Conservation (phyloP, 2,329 filamentous ascomycete species). For the Colletotrichum cuscutae region DNA sequence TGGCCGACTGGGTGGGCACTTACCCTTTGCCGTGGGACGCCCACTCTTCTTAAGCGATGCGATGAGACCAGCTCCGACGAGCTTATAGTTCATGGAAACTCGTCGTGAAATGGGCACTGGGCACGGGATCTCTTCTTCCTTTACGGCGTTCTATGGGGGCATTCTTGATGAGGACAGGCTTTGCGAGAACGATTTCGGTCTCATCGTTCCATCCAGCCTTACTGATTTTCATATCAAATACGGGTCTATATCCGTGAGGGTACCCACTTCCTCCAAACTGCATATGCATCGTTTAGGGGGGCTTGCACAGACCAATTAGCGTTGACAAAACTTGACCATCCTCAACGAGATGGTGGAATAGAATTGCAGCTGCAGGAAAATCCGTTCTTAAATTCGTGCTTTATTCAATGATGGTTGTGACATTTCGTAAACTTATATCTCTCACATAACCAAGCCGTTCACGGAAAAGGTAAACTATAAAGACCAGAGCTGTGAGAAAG, state of each 20-base stretch:
- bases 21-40: slow-evolving; percentile 76
- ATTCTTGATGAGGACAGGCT: neutral
- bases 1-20: slow-evolving; percentile 82
- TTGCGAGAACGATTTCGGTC: slow-evolving; percentile 1
- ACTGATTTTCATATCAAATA: neutral
- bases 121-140: neutral
- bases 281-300: neutral
- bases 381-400: neutral
- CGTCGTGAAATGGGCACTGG: neutral
- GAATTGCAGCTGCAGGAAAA: neutral
- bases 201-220: neutral
- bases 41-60: slow-evolving; percentile 38
- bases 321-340: neutral
- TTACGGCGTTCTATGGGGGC: slow-evolving; percentile 21
- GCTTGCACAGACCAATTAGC: neutral
- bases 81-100: neutral
- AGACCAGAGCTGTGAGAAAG: neutral
- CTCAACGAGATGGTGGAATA: slow-evolving; percentile 13
- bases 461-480: neutral
- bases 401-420: neutral
- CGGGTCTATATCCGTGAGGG: neutral
- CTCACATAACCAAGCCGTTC: neutral
- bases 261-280: neutral
- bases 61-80: neutral
- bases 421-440: neutral